Percentiles rank a stretch among this genome's conserved stretches.
phyloP scores from a whole-genome alignment of 345 rosid genomes.

The Physaria fendleri region DNA sequence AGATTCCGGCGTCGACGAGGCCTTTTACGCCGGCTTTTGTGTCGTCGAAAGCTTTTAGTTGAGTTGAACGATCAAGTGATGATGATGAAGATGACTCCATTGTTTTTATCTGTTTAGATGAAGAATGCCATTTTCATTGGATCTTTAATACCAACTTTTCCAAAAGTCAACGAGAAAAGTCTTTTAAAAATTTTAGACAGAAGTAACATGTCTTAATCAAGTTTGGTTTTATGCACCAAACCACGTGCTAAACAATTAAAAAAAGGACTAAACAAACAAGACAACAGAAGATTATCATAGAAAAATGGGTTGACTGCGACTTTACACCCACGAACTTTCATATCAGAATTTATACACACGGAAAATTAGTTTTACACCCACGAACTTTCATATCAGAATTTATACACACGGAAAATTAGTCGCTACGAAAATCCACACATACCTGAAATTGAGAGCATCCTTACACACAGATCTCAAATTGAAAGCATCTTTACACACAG shows the following conservation, averaged over 20 bases:
- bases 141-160: background rate
- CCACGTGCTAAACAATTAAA: background rate
- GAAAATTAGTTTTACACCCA: no score
- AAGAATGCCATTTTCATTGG: background rate
- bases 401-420: no score
- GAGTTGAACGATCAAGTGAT: conserved; percentile 12
- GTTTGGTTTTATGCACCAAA: background rate
- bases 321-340: no score
- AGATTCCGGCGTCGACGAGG: conserved; percentile 33
- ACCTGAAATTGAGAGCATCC: no score
- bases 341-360: no score
- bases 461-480: no score
- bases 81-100: conserved; percentile 24
- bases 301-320: no score
- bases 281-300: background rate
- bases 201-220: background rate
- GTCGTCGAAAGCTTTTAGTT: conserved; percentile 38
- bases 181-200: no score
- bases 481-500: no score
- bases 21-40: conserved; percentile 41
- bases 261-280: background rate
- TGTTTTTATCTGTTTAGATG: background rate
- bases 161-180: conserved; percentile 11
- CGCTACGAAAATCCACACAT: no score
- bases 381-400: no score